These are phyloP conservation scores for Suhomyces yuchorum DNA, from an alignment of 1,139 yeast species.

Conservation along the genomic window DNA sequence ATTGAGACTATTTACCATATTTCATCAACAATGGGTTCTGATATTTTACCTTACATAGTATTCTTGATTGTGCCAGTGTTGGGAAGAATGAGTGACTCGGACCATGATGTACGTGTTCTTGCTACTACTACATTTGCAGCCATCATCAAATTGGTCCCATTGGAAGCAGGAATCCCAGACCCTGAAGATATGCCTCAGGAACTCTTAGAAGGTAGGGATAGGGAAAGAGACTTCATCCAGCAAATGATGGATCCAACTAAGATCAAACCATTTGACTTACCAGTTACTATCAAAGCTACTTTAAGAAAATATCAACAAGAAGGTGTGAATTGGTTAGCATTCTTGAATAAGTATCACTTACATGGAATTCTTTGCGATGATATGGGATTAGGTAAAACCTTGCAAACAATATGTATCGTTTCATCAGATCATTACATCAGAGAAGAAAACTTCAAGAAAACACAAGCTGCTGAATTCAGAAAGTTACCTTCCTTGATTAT, in stretches of 20 bases:
- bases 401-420: conserved; percentile 95
- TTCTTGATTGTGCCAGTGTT: conserved; percentile 93
- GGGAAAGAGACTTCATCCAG: conserved; percentile 90
- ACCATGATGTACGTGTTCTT: conserved; percentile 81
- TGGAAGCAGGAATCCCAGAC: conserved; percentile 97
- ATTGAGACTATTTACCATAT: conserved; percentile 89
- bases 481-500: conserved; percentile 81
- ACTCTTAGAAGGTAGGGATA: conserved; percentile 82
- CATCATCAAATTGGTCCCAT: conserved; percentile 90
- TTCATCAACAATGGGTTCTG: conserved; percentile 82
- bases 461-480: conserved; percentile 68
- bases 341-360: conserved; percentile 88
- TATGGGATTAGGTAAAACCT: conserved; percentile 98
- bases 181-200: conserved; percentile 91
- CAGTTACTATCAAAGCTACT: conserved; percentile 90
- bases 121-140: conserved; percentile 98
- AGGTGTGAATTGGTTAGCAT: conserved; percentile 98
- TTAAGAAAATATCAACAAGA: conserved; percentile 95
- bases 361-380: conserved; percentile 98
- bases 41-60: conserved; percentile 90
- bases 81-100: conserved; percentile 97
- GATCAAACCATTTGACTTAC: conserved; percentile 82
- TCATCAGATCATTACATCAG: conserved; percentile 93
- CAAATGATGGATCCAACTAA: conserved; percentile 99
- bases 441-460: conserved; percentile 62